phyloP scores from a whole-genome alignment of 1,139 yeast species.

The Pichia sp. region DNA sequence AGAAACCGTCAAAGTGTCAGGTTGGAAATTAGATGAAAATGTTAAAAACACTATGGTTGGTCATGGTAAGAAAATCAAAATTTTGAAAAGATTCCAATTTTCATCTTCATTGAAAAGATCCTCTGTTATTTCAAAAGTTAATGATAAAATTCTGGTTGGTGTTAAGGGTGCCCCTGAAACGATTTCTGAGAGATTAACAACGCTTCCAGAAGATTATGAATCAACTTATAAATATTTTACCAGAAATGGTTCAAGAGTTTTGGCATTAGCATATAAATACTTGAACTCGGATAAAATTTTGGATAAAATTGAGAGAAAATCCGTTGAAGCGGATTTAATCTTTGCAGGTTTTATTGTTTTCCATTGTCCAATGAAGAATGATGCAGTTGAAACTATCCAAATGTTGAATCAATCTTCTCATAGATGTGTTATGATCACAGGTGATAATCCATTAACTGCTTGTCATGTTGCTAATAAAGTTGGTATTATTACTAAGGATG shows the following conservation, averaged over 20 bases:
- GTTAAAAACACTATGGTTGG: constrained; percentile 52
- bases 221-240: constrained; percentile 85
- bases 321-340: constrained; percentile 63
- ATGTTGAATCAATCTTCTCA: constrained; percentile 96
- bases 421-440: constrained; percentile 96
- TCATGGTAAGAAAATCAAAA: constrained; percentile 50
- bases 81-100: constrained; percentile 92
- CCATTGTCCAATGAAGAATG: constrained; percentile 94
- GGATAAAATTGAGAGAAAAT: constrained; percentile 58
- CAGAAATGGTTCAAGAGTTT: constrained; percentile 92
- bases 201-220: constrained; percentile 76
- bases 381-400: constrained; percentile 82
- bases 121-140: constrained; percentile 71
- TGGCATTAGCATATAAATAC: constrained; percentile 84
- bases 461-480: constrained; percentile 97
- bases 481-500: constrained; percentile 74
- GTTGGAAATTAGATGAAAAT: constrained; percentile 71
- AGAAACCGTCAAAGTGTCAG: constrained; percentile 83
- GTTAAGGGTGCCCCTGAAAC: constrained; percentile 99
- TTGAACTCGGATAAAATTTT: constrained; percentile 46
- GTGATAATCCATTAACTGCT: constrained; percentile 98
- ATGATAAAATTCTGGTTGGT: constrained; percentile 61
- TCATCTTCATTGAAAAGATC: constrained; percentile 95
- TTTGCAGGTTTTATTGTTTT: constrained; percentile 95
- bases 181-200: constrained; percentile 65